Evolutionary conservation across 1,139 yeast genomes (phyloP).

Genomic region (Keqinozyma sinolaborantium): DNA sequence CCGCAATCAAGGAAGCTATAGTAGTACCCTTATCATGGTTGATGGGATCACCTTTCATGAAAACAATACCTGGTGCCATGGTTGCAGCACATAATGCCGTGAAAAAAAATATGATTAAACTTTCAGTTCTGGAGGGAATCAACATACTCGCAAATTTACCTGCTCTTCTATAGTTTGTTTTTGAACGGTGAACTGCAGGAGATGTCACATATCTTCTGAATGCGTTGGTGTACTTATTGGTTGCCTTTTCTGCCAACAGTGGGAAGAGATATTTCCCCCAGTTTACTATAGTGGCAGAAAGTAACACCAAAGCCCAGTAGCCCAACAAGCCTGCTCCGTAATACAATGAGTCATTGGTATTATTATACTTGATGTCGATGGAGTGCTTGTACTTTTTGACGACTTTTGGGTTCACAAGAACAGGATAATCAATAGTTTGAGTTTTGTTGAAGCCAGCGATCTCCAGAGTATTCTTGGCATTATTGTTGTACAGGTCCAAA

Average conservation of each 20-base stretch:
- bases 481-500: constrained; percentile 8
- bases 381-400: constrained; percentile 5
- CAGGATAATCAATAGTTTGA: constrained; percentile 8
- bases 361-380: constrained; percentile 4
- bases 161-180: constrained; percentile 17
- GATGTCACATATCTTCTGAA: constrained; percentile 29
- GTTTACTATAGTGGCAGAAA: constrained; percentile 41
- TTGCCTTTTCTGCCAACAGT: constrained; percentile 19
- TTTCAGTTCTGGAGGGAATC: constrained; percentile 28
- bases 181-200: constrained; percentile 27
- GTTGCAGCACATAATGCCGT: constrained; percentile 42
- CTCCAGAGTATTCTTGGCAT: constrained; percentile 6
- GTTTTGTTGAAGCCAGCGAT: constrained; percentile 10
- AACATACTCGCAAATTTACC: constrained; percentile 16
- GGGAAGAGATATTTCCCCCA: constrained; percentile 38
- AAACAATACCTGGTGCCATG: constrained; percentile 18
- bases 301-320: constrained; percentile 45
- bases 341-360: constrained; percentile 26
- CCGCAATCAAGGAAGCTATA: constrained; percentile 18
- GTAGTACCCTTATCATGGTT: constrained; percentile 11
- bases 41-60: constrained; percentile 18
- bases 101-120: constrained; percentile 33
- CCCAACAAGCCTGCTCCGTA: constrained; percentile 48
- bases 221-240: constrained; percentile 20
- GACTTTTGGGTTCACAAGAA: constrained; percentile 6